These are phyloP conservation scores for Solanum bulbocastanum DNA, from an alignment of 257 asterid species.

Conservation along the genomic window DNA sequence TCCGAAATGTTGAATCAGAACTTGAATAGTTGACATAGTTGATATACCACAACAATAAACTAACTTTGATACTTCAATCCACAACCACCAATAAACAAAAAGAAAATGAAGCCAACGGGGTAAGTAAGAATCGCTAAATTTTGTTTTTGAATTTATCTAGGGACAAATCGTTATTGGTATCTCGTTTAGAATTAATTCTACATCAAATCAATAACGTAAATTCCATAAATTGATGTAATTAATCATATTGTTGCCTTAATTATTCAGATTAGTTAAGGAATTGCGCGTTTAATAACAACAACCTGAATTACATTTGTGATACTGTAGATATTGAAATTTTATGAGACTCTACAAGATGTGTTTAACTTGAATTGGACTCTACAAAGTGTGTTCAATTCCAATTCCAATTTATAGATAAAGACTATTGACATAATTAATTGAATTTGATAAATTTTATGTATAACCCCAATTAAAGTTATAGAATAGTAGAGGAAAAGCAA, in stretches of 20 bases:
- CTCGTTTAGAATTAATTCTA: neutral
- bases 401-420: neutral
- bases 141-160: neutral
- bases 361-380: too few species aligned
- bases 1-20: neutral
- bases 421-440: neutral
- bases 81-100: neutral
- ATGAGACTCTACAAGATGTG: too few species aligned
- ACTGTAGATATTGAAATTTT: too few species aligned
- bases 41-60: too few species aligned
- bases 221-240: too few species aligned
- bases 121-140: too few species aligned
- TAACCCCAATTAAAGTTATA: neutral
- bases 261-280: neutral
- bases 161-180: neutral
- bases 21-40: neutral
- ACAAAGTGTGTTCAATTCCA: too few species aligned
- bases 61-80: neutral
- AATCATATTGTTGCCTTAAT: too few species aligned
- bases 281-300: too few species aligned
- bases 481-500: neutral
- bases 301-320: neutral
- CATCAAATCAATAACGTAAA: too few species aligned
- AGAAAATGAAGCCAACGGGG: neutral
- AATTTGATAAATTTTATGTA: neutral